These are phyloP conservation scores for Telopea speciosissima DNA, from an alignment of 177 flowering plant genomes.

Conservation along the genomic window DNA sequence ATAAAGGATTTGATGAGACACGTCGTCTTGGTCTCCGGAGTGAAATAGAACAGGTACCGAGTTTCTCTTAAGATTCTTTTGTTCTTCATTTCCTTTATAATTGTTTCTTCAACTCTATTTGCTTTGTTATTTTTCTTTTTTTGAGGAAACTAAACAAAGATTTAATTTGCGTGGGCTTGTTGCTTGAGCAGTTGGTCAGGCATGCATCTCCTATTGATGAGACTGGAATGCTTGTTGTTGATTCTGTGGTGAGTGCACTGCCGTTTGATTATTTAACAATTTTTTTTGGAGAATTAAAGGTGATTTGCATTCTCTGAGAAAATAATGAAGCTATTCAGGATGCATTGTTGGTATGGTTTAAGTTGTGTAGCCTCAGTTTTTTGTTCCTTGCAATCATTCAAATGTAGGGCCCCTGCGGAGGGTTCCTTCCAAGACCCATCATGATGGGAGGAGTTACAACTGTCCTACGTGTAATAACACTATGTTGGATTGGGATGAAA, in stretches of 20 bases:
- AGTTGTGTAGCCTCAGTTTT: neutral
- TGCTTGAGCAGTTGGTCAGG: slow-evolving; percentile 60
- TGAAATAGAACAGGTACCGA: slow-evolving; percentile 79
- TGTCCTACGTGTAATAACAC: too few species aligned
- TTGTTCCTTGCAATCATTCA: neutral
- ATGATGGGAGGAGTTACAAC: too few species aligned
- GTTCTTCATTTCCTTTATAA: too few species aligned
- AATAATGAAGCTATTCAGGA: neutral
- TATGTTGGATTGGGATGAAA: too few species aligned
- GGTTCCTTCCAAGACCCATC: too few species aligned
- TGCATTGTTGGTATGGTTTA: neutral
- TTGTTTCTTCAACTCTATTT: too few species aligned
- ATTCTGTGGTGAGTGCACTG: slow-evolving; percentile 69
- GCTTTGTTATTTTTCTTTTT: too few species aligned
- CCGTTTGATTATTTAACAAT: too few species aligned
- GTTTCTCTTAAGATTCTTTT: too few species aligned
- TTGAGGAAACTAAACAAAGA: too few species aligned
- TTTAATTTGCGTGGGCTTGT: slow-evolving; percentile 2
- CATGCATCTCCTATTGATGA: slow-evolving; percentile 73
- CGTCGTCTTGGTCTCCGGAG: slow-evolving; percentile 82
- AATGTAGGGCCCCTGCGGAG: too few species aligned
- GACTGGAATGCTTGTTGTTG: slow-evolving; percentile 98
- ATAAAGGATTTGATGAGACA: slow-evolving; percentile 92
- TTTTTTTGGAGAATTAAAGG: neutral
- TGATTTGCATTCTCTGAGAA: neutral